These are phyloP conservation scores for Cyberlindnera mycetangii DNA, from an alignment of 805 yeast genomes.

Conservation along the genomic window DNA sequence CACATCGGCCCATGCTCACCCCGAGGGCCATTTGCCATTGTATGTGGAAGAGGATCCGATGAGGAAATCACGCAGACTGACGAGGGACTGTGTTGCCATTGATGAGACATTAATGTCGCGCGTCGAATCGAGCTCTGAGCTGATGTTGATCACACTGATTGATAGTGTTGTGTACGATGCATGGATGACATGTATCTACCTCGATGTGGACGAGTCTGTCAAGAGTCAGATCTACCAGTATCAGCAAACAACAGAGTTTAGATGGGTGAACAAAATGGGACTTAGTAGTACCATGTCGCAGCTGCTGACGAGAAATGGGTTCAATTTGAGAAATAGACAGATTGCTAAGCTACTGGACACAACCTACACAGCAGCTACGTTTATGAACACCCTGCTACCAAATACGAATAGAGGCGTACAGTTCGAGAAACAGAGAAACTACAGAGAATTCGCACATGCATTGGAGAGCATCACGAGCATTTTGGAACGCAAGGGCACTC, in stretches of 20 bases:
- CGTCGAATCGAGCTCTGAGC: constrained; percentile 31
- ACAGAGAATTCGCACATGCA: constrained; percentile 23
- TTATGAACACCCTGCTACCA: constrained; percentile 7
- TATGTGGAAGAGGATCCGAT: constrained; percentile 45
- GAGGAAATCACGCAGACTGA: constrained; percentile 28
- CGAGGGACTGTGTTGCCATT: constrained; percentile 36
- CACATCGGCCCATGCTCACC: constrained; percentile 48
- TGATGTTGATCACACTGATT: constrained; percentile 37
- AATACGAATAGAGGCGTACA: constrained; percentile 10
- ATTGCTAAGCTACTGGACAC: constrained; percentile 18
- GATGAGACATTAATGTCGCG: constrained; percentile 34
- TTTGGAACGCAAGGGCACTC: constrained; percentile 15
- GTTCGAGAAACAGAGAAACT: constrained; percentile 20
- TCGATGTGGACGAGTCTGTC: constrained; percentile 18
- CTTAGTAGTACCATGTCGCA: constrained; percentile 17
- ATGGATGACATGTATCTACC: constrained; percentile 39
- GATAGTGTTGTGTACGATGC: constrained; percentile 50
- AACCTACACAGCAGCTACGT: constrained; percentile 2
- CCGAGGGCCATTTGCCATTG: constrained; percentile 50
- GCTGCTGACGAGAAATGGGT: constrained; percentile 33
- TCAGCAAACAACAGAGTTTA: constrained; percentile 11
- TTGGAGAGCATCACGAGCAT: constrained; percentile 27
- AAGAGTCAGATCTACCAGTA: constrained; percentile 27
- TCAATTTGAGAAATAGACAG: constrained; percentile 36
- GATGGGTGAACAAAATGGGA: constrained; percentile 12